Conservation (phyloP, 345 rosid species). For the Clausena lansium region DNA sequence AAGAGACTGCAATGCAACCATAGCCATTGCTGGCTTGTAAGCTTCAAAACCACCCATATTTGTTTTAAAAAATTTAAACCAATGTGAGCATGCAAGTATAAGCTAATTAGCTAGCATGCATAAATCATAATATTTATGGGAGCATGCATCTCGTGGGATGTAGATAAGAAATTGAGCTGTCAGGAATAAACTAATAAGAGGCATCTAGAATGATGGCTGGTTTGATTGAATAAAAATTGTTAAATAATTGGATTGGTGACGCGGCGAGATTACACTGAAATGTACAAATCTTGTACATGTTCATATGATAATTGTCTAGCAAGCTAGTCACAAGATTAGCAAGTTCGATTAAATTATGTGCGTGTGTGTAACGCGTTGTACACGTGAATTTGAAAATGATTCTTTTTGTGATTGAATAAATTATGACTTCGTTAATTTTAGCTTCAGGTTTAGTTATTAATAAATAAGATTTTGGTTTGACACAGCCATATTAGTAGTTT, state of each 20-base stretch:
- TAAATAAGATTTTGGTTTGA: too few relatives aligned
- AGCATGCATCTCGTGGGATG: not conserved
- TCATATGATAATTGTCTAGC: too few relatives aligned
- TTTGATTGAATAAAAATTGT: not conserved
- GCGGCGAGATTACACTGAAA: conserved; percentile 18
- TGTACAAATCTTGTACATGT: not conserved
- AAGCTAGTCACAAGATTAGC: not conserved
- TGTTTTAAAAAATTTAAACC: not conserved
- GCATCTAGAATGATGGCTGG: not conserved
- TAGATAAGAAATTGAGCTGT: conserved; percentile 7
- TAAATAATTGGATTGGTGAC: not conserved
- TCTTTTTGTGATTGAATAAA: too few relatives aligned
- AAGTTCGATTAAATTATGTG: not conserved
- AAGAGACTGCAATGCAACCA: conserved; percentile 31
- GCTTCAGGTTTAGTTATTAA: too few relatives aligned
- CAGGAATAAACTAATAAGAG: not conserved
- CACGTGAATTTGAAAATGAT: too few relatives aligned
- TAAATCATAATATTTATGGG: not conserved
- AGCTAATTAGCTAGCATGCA: not conserved
- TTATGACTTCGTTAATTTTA: too few relatives aligned
- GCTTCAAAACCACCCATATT: conserved; percentile 17
- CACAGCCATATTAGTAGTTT: too few relatives aligned
- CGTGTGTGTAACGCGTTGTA: too few relatives aligned
- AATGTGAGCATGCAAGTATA: not conserved
- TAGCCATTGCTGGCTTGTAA: conserved; percentile 27